Conservation (phyloP, 116 monocot species). For the Posidonia oceanica region DNA sequence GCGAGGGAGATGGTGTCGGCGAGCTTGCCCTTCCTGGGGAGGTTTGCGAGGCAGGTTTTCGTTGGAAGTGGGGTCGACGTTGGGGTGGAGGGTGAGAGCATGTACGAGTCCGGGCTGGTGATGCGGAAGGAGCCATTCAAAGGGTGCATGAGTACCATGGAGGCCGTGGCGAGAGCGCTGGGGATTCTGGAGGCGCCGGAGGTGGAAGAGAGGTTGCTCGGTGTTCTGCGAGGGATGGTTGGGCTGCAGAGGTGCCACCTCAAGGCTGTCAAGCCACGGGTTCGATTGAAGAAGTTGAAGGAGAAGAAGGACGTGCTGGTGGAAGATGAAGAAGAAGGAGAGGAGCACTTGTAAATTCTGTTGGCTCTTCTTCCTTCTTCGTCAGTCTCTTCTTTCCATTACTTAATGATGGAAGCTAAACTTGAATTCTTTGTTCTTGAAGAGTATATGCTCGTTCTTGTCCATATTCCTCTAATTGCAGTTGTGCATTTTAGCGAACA, state of each 20-base stretch:
- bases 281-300: neutral
- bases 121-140: slow-evolving; percentile 64
- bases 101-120: slow-evolving; percentile 51
- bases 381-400: too few relatives aligned
- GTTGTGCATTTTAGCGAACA: too few relatives aligned
- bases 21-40: slow-evolving; percentile 40
- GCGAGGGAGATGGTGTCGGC: slow-evolving; percentile 79
- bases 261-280: neutral
- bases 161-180: slow-evolving; percentile 79
- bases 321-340: neutral
- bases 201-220: slow-evolving; percentile 39
- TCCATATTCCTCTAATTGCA: too few relatives aligned
- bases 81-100: slow-evolving; percentile 47
- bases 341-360: neutral
- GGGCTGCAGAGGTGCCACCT: slow-evolving; percentile 24
- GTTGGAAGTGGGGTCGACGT: slow-evolving; percentile 21
- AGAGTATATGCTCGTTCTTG: too few relatives aligned
- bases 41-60: slow-evolving; percentile 30
- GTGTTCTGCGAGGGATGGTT: slow-evolving; percentile 56
- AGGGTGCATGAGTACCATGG: slow-evolving; percentile 85
- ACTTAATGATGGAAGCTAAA: too few relatives aligned
- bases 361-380: too few relatives aligned
- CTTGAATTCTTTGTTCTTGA: too few relatives aligned
- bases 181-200: slow-evolving; percentile 38
- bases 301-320: neutral